These are phyloP conservation scores for Irineochytrium annulatum DNA, from an alignment of 192 early-diverging fungal species.

Conservation along the genomic window DNA sequence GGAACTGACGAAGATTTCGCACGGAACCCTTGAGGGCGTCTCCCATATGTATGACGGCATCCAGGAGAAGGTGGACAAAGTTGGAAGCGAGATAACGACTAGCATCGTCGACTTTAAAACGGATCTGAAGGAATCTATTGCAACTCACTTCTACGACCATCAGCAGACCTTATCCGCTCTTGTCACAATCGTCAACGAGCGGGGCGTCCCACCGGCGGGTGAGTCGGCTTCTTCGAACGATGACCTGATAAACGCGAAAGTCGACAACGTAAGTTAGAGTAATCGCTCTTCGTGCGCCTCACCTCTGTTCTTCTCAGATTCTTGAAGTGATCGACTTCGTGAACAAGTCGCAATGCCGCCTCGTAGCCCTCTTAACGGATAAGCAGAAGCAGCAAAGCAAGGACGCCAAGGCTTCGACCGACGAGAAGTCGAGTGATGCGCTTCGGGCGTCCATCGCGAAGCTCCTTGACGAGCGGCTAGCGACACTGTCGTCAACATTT, in stretches of 20 bases:
- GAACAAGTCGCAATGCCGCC: conserved; percentile 23
- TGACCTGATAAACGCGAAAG: conserved; percentile 11
- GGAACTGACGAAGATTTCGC: no score
- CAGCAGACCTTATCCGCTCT: no score
- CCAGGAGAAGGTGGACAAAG: no score
- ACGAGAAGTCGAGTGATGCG: background rate
- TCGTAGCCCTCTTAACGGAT: conserved; percentile 14
- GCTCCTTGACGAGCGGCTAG: background rate
- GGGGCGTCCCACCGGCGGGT: no score
- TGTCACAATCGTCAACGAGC: no score
- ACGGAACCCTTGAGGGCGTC: no score
- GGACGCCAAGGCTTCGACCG: background rate
- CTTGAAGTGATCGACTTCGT: conserved; percentile 22
- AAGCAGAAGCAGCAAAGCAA: background rate
- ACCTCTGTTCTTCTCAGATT: conserved; percentile 6
- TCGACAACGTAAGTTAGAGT: conserved; percentile 17
- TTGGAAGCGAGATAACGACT: no score
- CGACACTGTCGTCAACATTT: background rate
- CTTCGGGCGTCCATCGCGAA: background rate
- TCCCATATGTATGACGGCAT: no score
- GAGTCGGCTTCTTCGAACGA: no score
- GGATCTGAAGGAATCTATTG: no score
- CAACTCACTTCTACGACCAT: no score
- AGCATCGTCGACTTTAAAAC: no score
- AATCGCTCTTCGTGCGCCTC: background rate